Evolutionary conservation across 768 basidiomycete genomes (phyloP), one percentile per base, ranked within the genome.

Genomic region (Hygrocybe coccinea): DNA sequence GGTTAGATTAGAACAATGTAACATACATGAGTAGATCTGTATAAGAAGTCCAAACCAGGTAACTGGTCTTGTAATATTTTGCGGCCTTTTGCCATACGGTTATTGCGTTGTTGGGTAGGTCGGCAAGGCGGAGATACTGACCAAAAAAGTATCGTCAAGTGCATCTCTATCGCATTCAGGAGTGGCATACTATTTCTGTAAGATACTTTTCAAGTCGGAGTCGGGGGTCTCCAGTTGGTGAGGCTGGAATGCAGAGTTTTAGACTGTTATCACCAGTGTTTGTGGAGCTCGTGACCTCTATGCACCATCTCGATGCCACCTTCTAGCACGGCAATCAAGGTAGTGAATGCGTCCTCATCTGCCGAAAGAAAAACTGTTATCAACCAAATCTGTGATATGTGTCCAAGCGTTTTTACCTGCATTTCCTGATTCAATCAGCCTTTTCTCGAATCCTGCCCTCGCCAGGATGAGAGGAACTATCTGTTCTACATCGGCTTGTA

Each of bases 201-300:
- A 95, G 75, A 65, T 85, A 91, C 62, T 88, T 93, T 67, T 99
- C 95, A 29, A 97, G 71, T 46, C 88, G 81, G 48, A 91, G 73
- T 43, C 83, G 81, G 2, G 85, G 74, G 69, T 97, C 95, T 2
- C 92, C 91, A 2, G 73, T 66, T 57, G 80, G 78, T 0, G 82
- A 81, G 29, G 79, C 87, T 89, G 43, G 7, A 24, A 17, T 34
- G 38, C 33, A 21, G 56, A 4, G 61, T 12, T 36, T 8, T 29
- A 1, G 5, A 38, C 1, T 15, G 11, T n/a, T 39, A 19, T 19
- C 7, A 21, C 5, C n/a, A 22, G 5, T 11, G 22, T 36, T 10
- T 41, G 5, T 29, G 15, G 22, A 38, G 39, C 19, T n/a, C 25
- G 24, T 19, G 59, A 85, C 88, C 79, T 71, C 78, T 71, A 59